These are phyloP conservation scores for Colletotrichum euphorbiae DNA, from an alignment of 2,329 filamentous ascomycete genomes.

Conservation along the genomic window DNA sequence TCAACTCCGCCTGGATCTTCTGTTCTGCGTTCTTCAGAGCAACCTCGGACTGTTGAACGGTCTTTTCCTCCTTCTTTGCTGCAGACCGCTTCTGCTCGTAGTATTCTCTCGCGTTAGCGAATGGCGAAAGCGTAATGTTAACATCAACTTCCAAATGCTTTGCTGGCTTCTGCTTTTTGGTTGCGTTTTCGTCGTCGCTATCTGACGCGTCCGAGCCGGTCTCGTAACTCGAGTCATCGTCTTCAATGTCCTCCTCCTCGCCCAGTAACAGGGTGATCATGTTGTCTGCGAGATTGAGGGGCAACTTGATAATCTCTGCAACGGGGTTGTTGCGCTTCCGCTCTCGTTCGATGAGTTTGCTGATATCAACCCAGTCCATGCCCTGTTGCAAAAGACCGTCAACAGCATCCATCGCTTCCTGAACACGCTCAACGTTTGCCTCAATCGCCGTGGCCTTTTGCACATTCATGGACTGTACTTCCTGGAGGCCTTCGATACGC, in stretches of 20 bases:
- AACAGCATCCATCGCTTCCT: constrained; percentile 92
- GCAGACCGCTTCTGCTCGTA: constrained; percentile 90
- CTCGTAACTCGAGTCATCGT: constrained; percentile 69
- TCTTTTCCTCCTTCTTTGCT: constrained; percentile 88
- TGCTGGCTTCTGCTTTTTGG: constrained; percentile 53
- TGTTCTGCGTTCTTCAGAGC: constrained; percentile 91
- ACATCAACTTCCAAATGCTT: constrained; percentile 81
- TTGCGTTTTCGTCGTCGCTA: constrained; percentile 56
- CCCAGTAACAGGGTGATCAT: constrained; percentile 83
- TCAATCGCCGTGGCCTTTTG: constrained; percentile 92
- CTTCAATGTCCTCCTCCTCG: constrained; percentile 74
- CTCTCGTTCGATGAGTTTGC: constrained; percentile 87
- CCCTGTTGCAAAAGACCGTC: constrained; percentile 92
- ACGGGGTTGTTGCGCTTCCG: constrained; percentile 85
- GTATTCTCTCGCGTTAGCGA: constrained; percentile 91
- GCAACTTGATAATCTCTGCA: constrained; percentile 86
- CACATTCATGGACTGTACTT: constrained; percentile 83
- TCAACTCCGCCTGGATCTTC: constrained; percentile 87
- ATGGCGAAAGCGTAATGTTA: constrained; percentile 83
- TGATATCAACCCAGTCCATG: constrained; percentile 98
- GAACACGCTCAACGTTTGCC: constrained; percentile 88
- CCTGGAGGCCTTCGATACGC: constrained; percentile 84
- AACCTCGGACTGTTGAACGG: constrained; percentile 80
- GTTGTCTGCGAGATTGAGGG: constrained; percentile 91
- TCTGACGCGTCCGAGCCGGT: constrained; percentile 75